Evolutionary conservation across 2,329 filamentous ascomycete genomes (phyloP), one percentile per base, ranked within the genome.

Genomic region (Clonostachys rhizophaga): DNA sequence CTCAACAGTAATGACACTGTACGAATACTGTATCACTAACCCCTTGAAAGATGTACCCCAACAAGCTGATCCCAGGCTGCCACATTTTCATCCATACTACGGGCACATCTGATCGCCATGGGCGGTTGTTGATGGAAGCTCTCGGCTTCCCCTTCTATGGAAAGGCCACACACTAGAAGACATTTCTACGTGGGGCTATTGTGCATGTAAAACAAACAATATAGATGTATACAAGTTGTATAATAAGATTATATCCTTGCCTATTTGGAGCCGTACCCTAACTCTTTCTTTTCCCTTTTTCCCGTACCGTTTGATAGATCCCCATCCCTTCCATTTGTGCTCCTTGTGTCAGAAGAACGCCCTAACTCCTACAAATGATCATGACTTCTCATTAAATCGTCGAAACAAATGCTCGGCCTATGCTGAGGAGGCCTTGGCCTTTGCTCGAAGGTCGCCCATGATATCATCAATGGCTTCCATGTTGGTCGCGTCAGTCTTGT

Each of bases 381-480:
- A 30, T 30, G 1, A 30, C 11, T 33, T 44, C 30, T 43, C 42
- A 9, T 48, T 36, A 47, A 51, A 13, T 47, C 42, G 13, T 34
- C 14, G 13, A 17, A 39, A 44, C 42, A 49, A 30, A 30, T 10
- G 24, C 24, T 10, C 8, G 8, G 9, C 24, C 24, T 30, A 30
- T 47, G 37, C 48, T 50, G 34, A 20, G 61, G 58, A 47, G 8
- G 60, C 63, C 55, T 67, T 63, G 30, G 68, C 71, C 58, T 72
- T 75, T 43, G 81, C 75, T 57, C 79, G 81, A 50, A 96, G 68
- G 34, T 72, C 79, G 45, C 80, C 73, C 63, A 95, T 89, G 43
- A 95, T 70, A 33, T 66, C 71, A 65, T 96, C 89, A 39, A 96
- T 83, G 8, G 82, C 84, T 46, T 91, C 87, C 94, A 97, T 97